phyloP scores from a whole-genome alignment of 2,329 filamentous ascomycete genomes.

The Septoria petroselini region DNA sequence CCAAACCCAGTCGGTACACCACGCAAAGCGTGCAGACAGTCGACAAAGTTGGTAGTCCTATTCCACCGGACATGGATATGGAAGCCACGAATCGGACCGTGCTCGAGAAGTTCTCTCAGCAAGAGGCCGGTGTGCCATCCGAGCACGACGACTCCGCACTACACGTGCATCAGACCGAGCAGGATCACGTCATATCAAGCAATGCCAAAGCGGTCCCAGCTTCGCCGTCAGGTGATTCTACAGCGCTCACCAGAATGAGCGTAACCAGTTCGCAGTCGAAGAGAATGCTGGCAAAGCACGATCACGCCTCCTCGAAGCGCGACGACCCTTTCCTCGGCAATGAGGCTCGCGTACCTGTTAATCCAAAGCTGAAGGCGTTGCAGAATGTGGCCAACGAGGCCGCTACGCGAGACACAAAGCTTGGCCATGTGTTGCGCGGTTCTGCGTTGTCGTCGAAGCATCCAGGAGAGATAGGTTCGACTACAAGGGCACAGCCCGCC shows the following conservation, averaged over 20 bases:
- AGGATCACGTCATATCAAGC: constrained; percentile 36
- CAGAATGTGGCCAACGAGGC: too few species aligned
- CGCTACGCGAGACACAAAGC: too few species aligned
- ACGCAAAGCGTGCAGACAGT: constrained; percentile 32
- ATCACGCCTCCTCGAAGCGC: constrained; percentile 10
- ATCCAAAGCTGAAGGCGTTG: too few species aligned
- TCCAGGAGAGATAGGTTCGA: too few species aligned
- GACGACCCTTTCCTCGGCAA: constrained; percentile 6
- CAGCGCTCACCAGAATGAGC: constrained; percentile 35
- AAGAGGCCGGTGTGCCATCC: constrained; percentile 1
- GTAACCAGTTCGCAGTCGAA: constrained; percentile 9
- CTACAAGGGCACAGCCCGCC: too few species aligned
- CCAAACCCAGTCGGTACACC: constrained; percentile 16
- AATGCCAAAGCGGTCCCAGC: constrained; percentile 44
- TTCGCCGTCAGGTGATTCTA: constrained; percentile 43
- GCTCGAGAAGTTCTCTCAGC: constrained; percentile 31
- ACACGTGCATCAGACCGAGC: constrained; percentile 16
- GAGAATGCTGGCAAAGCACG: constrained; percentile 12
- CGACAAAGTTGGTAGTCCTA: constrained; percentile 33
- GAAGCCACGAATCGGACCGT: constrained; percentile 23
- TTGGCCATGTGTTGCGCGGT: too few species aligned
- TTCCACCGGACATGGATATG: constrained; percentile 30
- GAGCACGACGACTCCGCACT: constrained; percentile 9
- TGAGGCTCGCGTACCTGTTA: not conserved
- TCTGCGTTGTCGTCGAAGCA: too few species aligned